Percentiles rank a stretch among this genome's conserved stretches.
Evolutionary conservation across 208 protist species (phyloP).

Genomic region (Porcisia hertigi): DNA sequence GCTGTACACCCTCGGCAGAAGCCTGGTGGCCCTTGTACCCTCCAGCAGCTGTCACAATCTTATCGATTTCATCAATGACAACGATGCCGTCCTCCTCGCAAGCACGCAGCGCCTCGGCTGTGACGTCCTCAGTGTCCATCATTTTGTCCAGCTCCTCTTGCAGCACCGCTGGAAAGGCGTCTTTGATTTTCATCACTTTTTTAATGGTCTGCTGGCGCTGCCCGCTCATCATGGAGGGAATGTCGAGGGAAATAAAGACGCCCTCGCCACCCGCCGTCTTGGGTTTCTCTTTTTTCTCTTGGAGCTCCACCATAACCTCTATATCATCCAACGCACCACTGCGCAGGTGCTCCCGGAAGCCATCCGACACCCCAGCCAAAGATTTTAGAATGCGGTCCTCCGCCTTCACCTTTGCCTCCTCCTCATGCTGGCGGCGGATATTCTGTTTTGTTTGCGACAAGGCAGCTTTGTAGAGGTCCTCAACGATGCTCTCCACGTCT

Average conservation of each 20-base stretch:
- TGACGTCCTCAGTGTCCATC: constrained; percentile 93
- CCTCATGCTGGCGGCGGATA: constrained; percentile 88
- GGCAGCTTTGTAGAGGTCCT: constrained; percentile 95
- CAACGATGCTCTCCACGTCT: constrained; percentile 97
- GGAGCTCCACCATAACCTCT: constrained; percentile 91
- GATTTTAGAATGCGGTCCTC: constrained; percentile 91
- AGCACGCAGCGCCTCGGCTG: constrained; percentile 92
- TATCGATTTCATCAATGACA: constrained; percentile 99
- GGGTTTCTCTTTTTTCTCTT: constrained; percentile 92
- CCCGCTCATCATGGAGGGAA: constrained; percentile 79
- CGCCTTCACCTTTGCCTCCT: constrained; percentile 75
- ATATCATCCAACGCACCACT: constrained; percentile 92
- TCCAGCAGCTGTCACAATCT: constrained; percentile 93
- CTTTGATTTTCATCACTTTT: constrained; percentile 94
- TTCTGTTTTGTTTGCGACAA: constrained; percentile 92
- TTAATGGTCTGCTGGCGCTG: constrained; percentile 83
- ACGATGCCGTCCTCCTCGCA: constrained; percentile 98
- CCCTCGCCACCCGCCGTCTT: constrained; percentile 80
- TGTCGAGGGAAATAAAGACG: constrained; percentile 87
- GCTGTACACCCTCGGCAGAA: constrained; percentile 96
- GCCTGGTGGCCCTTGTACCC: constrained; percentile 93
- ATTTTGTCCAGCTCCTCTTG: constrained; percentile 95
- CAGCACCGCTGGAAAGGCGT: constrained; percentile 89
- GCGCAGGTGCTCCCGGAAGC: constrained; percentile 94
- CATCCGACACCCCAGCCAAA: constrained; percentile 87